Evolutionary conservation across 208 protist species (phyloP).

Genomic region (Herpetomonas muscarum): DNA sequence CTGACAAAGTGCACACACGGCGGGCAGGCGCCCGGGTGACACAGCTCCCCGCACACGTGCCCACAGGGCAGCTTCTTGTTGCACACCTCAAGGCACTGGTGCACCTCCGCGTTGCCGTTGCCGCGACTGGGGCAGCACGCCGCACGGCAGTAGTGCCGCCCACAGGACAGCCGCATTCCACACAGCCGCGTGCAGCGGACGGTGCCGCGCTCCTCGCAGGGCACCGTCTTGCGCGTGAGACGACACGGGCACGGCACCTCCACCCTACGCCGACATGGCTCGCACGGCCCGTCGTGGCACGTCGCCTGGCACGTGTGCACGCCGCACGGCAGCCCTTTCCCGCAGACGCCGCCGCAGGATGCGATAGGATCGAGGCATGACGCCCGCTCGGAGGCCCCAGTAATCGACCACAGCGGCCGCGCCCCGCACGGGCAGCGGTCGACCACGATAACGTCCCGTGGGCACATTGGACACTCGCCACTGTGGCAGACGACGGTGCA

Average conservation of each 20-base stretch:
- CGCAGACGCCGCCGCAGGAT: constrained; percentile 48
- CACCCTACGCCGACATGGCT: constrained; percentile 32
- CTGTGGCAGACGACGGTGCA: constrained; percentile 58
- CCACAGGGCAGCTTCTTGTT: constrained; percentile 64
- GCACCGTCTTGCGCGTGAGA: constrained; percentile 37
- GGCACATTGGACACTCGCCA: constrained; percentile 55
- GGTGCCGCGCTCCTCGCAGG: constrained; percentile 33
- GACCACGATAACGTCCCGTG: constrained; percentile 40
- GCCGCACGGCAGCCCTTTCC: constrained; percentile 54
- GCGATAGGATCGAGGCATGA: constrained; percentile 67
- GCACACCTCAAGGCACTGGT: constrained; percentile 49
- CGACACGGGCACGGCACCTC: constrained; percentile 49
- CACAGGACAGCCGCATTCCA: constrained; percentile 64
- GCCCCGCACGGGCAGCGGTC: constrained; percentile 59
- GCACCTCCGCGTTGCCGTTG: constrained; percentile 26
- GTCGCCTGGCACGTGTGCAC: constrained; percentile 41
- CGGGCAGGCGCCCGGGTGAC: constrained; percentile 61
- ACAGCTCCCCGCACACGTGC: constrained; percentile 64
- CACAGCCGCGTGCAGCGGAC: constrained; percentile 56
- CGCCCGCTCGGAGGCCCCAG: constrained; percentile 2
- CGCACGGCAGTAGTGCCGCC: constrained; percentile 58
- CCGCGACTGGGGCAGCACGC: constrained; percentile 55
- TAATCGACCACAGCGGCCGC: constrained; percentile 13
- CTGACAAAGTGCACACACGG: constrained; percentile 54
- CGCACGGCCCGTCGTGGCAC: constrained; percentile 54